Conservation (phyloP, 2,329 filamentous ascomycete species). For the Stromatinia cepivora region DNA sequence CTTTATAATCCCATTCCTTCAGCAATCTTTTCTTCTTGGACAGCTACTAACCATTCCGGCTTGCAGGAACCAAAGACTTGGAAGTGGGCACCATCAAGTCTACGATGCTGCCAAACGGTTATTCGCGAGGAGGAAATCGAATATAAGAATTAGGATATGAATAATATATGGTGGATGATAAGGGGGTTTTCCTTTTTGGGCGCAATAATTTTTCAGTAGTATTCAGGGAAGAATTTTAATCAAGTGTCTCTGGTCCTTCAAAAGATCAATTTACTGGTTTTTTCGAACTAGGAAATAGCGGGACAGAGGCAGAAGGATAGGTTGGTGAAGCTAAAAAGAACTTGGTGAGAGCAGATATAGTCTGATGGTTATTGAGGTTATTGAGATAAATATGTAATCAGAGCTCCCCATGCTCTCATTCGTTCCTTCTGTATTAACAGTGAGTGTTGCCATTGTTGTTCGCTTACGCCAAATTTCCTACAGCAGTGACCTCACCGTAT, state of each 20-base stretch:
- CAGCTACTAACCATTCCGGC: not conserved
- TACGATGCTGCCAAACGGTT: conserved; percentile 1
- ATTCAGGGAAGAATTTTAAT: no score
- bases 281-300: not conserved
- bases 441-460: not conserved
- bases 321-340: no score
- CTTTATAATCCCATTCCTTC: accelerated
- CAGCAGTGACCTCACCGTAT: not conserved
- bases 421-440: not conserved
- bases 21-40: accelerated
- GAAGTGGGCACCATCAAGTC: conserved; percentile 7
- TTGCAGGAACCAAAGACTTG: not conserved
- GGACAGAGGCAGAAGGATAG: not conserved
- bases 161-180: no score
- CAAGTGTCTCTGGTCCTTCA: not conserved
- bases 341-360: not conserved
- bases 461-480: not conserved
- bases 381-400: not conserved
- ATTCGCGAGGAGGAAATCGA: not conserved
- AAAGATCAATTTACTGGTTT: not conserved
- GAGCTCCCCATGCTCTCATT: not conserved
- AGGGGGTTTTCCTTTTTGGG: not conserved
- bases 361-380: not conserved
- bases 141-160: not conserved
- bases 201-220: not conserved